These are phyloP conservation scores for Nepenthes alata DNA, from an alignment of 179 eudicot genomes.

Conservation along the genomic window DNA sequence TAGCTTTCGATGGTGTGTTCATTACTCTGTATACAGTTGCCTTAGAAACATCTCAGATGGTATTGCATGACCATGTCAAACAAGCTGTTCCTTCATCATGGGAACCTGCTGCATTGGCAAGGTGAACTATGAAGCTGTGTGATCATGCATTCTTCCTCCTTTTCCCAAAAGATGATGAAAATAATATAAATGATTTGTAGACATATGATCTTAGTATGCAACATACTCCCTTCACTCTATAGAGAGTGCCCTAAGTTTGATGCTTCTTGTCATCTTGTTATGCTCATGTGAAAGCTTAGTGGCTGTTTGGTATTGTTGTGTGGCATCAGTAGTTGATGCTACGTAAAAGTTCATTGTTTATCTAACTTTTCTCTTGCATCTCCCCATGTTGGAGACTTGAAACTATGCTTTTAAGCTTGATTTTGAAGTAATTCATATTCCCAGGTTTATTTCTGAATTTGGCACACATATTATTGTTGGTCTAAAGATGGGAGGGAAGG, in stretches of 20 bases:
- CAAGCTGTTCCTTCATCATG: slow-evolving; percentile 91
- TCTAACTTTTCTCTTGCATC: not conserved
- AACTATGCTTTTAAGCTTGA: not conserved
- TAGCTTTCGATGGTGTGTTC: slow-evolving; percentile 89
- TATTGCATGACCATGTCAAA: slow-evolving; percentile 68
- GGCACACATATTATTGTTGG: slow-evolving; percentile 95
- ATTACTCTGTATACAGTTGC: slow-evolving; percentile 73
- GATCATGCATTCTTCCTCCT: not conserved
- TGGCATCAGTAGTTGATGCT: not conserved
- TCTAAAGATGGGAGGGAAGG: slow-evolving; percentile 95
- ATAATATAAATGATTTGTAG: no score
- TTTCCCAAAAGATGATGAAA: not conserved
- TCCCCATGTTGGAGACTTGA: not conserved
- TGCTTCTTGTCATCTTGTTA: not conserved
- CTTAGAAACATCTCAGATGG: slow-evolving; percentile 72
- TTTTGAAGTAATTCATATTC: slow-evolving; percentile 5
- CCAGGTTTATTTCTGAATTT: slow-evolving; percentile 77
- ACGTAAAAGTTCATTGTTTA: not conserved
- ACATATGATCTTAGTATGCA: no score
- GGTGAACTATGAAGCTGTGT: slow-evolving; percentile 29
- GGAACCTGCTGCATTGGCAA: slow-evolving; percentile 90
- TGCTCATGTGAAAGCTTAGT: not conserved
- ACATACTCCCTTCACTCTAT: not conserved
- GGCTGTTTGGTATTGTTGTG: not conserved
- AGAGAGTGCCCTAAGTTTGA: not conserved